phyloP scores from a whole-genome alignment of 805 yeast species.

The Zygoascus flipseniorum region DNA sequence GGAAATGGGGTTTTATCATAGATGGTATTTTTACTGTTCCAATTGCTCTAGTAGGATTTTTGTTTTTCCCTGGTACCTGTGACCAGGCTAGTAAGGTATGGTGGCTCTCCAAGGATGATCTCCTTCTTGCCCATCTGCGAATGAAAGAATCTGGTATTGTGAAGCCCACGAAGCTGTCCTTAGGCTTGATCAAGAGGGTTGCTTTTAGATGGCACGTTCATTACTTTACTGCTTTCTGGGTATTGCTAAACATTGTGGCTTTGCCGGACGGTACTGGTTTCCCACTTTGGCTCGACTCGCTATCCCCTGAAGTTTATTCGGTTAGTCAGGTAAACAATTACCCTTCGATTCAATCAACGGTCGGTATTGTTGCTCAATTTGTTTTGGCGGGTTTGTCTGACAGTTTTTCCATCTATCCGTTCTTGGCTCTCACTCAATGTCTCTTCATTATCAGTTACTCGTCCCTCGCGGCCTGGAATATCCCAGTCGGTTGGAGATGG shows the following conservation, averaged over 20 bases:
- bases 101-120: conserved; percentile 29
- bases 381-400: conserved; percentile 33
- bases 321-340: conserved; percentile 33
- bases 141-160: conserved; percentile 23
- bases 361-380: conserved; percentile 35
- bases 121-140: conserved; percentile 26
- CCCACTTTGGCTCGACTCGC: conserved; percentile 33
- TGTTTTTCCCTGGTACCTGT: conserved; percentile 45
- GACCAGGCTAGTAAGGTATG: conserved; percentile 26
- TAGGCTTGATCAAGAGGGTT: conserved; percentile 18
- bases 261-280: conserved; percentile 35
- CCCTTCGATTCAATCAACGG: conserved; percentile 35
- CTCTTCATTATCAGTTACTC: conserved; percentile 32
- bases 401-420: conserved; percentile 31
- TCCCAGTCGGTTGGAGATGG: conserved; percentile 35
- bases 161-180: conserved; percentile 16
- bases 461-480: conserved; percentile 35
- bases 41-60: conserved; percentile 34
- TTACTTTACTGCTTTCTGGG: conserved; percentile 29
- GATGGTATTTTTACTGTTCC: conserved; percentile 46
- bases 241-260: conserved; percentile 32
- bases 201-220: conserved; percentile 28
- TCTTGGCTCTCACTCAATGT: conserved; percentile 27
- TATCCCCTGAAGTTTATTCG: conserved; percentile 24
- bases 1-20: conserved; percentile 46